Evolutionary conservation across 257 asterid genomes (phyloP), one percentile per base, ranked within the genome.

Genomic region (Rubia yunnanensis): DNA sequence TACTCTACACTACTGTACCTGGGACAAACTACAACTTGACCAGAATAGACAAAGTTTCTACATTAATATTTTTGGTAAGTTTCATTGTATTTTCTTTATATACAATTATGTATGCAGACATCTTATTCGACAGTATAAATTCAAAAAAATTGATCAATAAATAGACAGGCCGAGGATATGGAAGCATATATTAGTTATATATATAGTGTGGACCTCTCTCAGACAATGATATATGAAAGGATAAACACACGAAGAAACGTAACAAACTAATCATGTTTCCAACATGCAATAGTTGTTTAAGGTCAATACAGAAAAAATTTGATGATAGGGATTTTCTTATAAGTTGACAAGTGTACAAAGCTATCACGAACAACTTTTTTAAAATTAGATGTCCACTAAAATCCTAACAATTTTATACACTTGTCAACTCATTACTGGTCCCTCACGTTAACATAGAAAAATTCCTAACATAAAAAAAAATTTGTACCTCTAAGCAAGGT

Each of bases 1-100:
- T 80, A 57, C 84, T 80, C 64, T 77, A 80, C 65, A 64, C 76
- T 28, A 55, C 77, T 22, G 70, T 48, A 0, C 72, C 73, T 0
- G 59, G 32, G 8, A 30, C 72, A 69, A 64, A 24, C 9, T 76
- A 70, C 67, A 76, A 80, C 26, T 15, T 39, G 56, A 73, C 81
- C 10, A 70, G 68, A 36, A 9, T 24, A 11, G 77, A 72, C 35
- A 56, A 39, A 23, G 50, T 73, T 66, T 72, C 81, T 31, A 73
- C 56, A 44, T 66, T 77, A 55, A 41, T 68, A 27, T 60, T 77
- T 62, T 18, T 31, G 78, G 81, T 77, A 77, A 20, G 32, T 65
- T 24, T 22, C 26, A 10, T 54, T 22, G 1, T 54, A 24, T 24
- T 44, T 17, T 44, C 52, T 44, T 44, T 14, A 44, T 15, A 44